These are phyloP conservation scores for Bacidia rubella DNA, from an alignment of 495 filamentous ascomycete genomes.

Conservation along the genomic window DNA sequence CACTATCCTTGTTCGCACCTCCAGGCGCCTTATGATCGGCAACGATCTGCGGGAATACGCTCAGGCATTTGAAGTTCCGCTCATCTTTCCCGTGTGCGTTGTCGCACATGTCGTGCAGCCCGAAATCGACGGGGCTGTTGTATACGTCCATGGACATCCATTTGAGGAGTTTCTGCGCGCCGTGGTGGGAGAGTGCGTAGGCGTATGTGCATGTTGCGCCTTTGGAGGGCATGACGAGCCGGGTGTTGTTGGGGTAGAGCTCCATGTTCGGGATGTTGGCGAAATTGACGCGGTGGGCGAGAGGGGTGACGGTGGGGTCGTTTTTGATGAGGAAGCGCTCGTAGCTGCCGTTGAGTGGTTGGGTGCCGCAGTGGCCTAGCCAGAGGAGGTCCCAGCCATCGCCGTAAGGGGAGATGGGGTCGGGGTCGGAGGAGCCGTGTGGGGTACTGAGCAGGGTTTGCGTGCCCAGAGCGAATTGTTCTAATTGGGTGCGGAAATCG, in stretches of 20 bases:
- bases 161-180: slow-evolving; percentile 38
- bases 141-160: slow-evolving; percentile 32
- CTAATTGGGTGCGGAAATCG: slow-evolving; percentile 33
- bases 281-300: slow-evolving; percentile 8
- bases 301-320: slow-evolving; percentile 18
- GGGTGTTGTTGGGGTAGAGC: slow-evolving; percentile 26
- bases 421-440: slow-evolving; percentile 13
- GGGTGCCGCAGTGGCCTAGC: slow-evolving; percentile 37
- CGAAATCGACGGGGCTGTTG: slow-evolving; percentile 32
- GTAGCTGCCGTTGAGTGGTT: slow-evolving; percentile 18
- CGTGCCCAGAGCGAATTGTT: slow-evolving; percentile 30
- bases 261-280: slow-evolving; percentile 12
- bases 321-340: slow-evolving; percentile 18
- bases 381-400: slow-evolving; percentile 43
- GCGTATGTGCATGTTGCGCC: slow-evolving; percentile 38
- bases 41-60: slow-evolving; percentile 32
- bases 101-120: slow-evolving; percentile 33
- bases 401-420: slow-evolving; percentile 37
- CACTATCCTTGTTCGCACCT: slow-evolving; percentile 26
- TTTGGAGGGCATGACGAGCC: slow-evolving; percentile 33
- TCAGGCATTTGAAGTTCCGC: slow-evolving; percentile 27
- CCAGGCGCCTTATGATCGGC: slow-evolving; percentile 32
- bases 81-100: slow-evolving; percentile 14
- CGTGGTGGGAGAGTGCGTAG: slow-evolving; percentile 39
- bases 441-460: slow-evolving; percentile 25